Evolutionary conservation across 768 basidiomycete genomes (phyloP), one percentile per base, ranked within the genome.

Genomic region (Tephrocybe sp.): DNA sequence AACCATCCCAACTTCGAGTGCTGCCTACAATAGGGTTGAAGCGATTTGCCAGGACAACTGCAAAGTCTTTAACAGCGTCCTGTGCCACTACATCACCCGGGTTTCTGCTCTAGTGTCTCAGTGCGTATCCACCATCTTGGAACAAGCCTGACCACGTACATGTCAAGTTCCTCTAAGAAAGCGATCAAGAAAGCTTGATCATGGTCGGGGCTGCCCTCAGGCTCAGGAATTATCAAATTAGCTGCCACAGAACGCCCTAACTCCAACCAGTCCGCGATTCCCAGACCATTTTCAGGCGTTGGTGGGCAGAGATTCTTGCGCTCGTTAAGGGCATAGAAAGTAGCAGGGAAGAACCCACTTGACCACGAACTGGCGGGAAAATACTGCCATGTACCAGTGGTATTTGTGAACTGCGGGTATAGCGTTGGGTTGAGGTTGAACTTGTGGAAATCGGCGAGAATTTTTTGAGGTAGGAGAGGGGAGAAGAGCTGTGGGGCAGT

Each of bases 181-280:
- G 86, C 82, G 56, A 78, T 84, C 55, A 87, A 62, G 63, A 86
- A 88, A 7, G 85, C 86, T 24, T 84, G 80, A 58, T 88, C 86
- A 56, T 88, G 85, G 11, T 79, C 82, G 23, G 83, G 69, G 15
- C 62, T 69, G 44, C 74, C 79, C 23, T 67, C 65, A 4, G 59
- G 59, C 55, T 80, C 76, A 1, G 82, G 69, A 1, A 77, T 74
- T 4, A 83, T 63, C 59, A 83, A 62, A 2, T 73, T 79, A 15
- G 70, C 69, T 53, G 78, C 78, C 57, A 79, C 77, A 18, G 69
- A 60, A 13, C 81, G 70, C 2, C 77, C 82, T 3, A 84, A 63
- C 0, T 61, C 56, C 24, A 86, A 57, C 84, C 84, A 88, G 55
- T 83, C 71, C n/a, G 70, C 68, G n/a, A 57, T 57, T 21, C 64